A percentile compares a stretch with the other conserved stretches of the same genome.
These are phyloP conservation scores for Ascochyta koolunga DNA, from an alignment of 2,329 filamentous ascomycete genomes.

Conservation along the genomic window DNA sequence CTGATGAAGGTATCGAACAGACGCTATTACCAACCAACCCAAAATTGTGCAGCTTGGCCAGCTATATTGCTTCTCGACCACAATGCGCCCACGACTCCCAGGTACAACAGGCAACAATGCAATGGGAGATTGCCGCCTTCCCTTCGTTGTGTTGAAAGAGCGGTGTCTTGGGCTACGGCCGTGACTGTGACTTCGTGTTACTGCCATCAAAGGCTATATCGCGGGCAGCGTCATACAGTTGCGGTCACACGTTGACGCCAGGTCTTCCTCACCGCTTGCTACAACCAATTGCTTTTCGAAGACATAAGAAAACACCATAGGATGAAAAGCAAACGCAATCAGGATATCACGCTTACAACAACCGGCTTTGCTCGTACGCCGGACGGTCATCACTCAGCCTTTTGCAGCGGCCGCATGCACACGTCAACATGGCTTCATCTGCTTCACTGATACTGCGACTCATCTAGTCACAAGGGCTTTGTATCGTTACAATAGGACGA, in stretches of 20 bases:
- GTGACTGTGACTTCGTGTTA: neutral
- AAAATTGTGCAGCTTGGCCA: no score
- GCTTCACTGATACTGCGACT: constrained; percentile 10
- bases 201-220: neutral
- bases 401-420: neutral
- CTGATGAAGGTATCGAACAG: no score
- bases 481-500: neutral
- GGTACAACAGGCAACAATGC: neutral
- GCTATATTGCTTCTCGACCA: no score
- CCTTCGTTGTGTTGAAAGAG: neutral
- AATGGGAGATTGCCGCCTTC: neutral
- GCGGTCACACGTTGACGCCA: neutral
- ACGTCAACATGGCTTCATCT: constrained; percentile 11
- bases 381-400: constrained; percentile 7
- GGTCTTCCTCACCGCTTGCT: neutral
- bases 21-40: no score
- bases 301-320: no score
- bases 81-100: no score
- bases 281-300: neutral
- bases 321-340: neutral
- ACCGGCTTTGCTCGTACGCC: neutral
- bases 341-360: neutral
- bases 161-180: constrained; percentile 2
- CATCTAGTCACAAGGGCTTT: neutral
- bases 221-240: neutral